Conservation (phyloP, 2,329 filamentous ascomycete species). For the Fusarium equiseti region DNA sequence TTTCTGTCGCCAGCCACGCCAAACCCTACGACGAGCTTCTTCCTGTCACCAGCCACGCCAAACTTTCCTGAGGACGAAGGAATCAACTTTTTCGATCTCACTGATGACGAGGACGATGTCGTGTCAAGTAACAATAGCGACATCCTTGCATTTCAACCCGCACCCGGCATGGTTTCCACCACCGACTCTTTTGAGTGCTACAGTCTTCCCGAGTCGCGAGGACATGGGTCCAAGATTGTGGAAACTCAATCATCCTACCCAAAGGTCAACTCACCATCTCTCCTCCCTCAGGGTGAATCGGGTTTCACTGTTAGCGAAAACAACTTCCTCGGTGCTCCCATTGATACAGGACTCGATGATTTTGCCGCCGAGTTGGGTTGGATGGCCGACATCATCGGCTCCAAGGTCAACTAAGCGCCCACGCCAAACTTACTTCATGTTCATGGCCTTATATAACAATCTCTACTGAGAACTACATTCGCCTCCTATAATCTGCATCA, state of each 20-base stretch:
- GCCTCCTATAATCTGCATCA: conserved; percentile 16
- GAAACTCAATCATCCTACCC: conserved; percentile 39
- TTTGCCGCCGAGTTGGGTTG: conserved; percentile 63
- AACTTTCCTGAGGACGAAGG: conserved; percentile 56
- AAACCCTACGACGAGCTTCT: conserved; percentile 44
- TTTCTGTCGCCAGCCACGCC: conserved; percentile 52
- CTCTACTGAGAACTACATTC: not conserved
- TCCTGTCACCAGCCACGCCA: conserved; percentile 54
- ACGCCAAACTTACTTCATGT: not conserved
- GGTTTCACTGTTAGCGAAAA: conserved; percentile 34
- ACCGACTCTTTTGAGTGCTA: conserved; percentile 54
- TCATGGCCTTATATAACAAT: conserved; percentile 26
- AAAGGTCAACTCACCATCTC: conserved; percentile 41
- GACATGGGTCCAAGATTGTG: conserved; percentile 36
- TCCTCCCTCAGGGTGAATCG: conserved; percentile 43
- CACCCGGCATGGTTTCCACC: conserved; percentile 21
- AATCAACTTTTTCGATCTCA: conserved; percentile 61
- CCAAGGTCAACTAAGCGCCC: conserved; percentile 41
- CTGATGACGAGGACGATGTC: conserved; percentile 58
- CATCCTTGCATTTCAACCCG: conserved; percentile 47
- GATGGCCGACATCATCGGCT: conserved; percentile 63
- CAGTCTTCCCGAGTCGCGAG: conserved; percentile 58
- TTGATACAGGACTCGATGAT: conserved; percentile 56
- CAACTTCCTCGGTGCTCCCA: conserved; percentile 52
- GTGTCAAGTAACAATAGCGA: conserved; percentile 55